These are phyloP conservation scores for Colletotrichum tropicicola DNA, from an alignment of 2,329 filamentous ascomycete genomes.

Conservation along the genomic window DNA sequence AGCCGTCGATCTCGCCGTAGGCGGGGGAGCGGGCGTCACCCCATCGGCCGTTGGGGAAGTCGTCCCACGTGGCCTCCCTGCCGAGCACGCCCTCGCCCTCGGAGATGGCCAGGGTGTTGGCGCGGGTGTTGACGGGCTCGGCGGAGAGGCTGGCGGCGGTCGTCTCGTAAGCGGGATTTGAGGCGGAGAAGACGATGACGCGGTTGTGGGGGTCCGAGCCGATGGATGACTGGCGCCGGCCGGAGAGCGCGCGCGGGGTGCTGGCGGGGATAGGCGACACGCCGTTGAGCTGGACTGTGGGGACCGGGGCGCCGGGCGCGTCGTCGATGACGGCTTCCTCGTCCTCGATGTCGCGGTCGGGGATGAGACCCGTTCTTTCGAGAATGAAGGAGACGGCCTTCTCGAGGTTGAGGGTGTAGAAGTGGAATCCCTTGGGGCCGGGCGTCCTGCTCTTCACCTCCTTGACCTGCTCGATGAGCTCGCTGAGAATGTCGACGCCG, in stretches of 20 bases:
- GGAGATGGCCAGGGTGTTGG: constrained; percentile 90
- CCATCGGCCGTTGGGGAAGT: constrained; percentile 96
- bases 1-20: constrained; percentile 97
- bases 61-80: constrained; percentile 97
- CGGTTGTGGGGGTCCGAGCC: constrained; percentile 89
- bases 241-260: constrained; percentile 45
- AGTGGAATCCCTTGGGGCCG: constrained; percentile 86
- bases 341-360: constrained; percentile 63
- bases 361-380: constrained; percentile 86
- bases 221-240: constrained; percentile 77
- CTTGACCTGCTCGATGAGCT: constrained; percentile 84
- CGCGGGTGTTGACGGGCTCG: constrained; percentile 78
- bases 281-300: constrained; percentile 63
- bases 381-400: constrained; percentile 95
- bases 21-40: constrained; percentile 92
- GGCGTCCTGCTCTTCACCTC: constrained; percentile 64
- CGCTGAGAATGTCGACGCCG: constrained; percentile 83
- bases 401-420: constrained; percentile 96
- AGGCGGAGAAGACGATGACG: constrained; percentile 78
- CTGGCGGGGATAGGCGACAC: constrained; percentile 38
- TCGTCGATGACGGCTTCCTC: constrained; percentile 63
- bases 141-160: constrained; percentile 76
- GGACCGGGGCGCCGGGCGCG: constrained; percentile 48
- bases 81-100: constrained; percentile 91
- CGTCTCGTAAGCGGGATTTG: constrained; percentile 73